phyloP scores from a whole-genome alignment of 169 alveolate species.

The Perkinsus chesapeaki region DNA sequence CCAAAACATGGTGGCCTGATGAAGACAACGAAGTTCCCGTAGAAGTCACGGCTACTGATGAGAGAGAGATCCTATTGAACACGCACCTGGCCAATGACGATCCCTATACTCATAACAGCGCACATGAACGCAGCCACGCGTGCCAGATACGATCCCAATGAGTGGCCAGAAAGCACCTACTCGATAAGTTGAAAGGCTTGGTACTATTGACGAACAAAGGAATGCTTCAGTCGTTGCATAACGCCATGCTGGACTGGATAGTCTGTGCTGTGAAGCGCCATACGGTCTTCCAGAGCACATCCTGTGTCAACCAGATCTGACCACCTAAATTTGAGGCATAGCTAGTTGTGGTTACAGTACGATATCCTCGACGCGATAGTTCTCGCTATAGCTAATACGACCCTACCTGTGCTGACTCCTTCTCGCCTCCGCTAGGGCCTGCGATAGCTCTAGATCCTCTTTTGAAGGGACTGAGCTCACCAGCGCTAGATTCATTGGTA shows the following conservation, averaged over 20 bases:
- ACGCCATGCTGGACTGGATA: not conserved
- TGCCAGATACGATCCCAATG: not conserved
- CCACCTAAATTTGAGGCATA: not conserved
- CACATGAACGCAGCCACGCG: not conserved
- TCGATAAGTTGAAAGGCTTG: not conserved
- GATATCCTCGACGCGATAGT: too few species aligned
- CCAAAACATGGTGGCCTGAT: not conserved
- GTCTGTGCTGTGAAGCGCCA: not conserved
- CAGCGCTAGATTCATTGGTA: not conserved
- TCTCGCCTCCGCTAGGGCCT: not conserved
- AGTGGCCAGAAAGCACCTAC: not conserved
- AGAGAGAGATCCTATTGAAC: too few species aligned
- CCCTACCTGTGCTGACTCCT: not conserved
- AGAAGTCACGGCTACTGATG: too few species aligned
- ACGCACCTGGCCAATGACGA: not conserved
- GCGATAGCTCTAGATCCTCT: not conserved
- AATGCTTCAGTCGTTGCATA: not conserved
- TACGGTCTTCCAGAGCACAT: not conserved
- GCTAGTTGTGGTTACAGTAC: too few species aligned
- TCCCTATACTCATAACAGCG: not conserved
- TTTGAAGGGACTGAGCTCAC: not conserved
- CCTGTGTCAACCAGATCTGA: not conserved
- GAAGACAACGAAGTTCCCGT: too few species aligned
- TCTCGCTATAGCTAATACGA: not conserved
- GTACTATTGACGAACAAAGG: not conserved